Conservation (phyloP, 1,284 basidiomycete genomes). For the Irpex sp. region DNA sequence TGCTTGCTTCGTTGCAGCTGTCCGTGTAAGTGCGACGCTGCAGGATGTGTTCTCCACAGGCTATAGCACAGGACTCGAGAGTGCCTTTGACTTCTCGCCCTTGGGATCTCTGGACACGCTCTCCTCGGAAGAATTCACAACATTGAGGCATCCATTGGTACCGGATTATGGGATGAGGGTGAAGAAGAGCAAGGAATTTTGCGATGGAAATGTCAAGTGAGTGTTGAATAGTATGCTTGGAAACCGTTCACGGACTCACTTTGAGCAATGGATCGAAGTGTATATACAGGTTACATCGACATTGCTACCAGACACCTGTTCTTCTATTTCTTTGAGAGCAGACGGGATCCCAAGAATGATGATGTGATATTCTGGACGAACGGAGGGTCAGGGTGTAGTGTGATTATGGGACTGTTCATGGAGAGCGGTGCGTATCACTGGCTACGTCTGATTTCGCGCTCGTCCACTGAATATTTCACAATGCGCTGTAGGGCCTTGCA, state of each 20-base stretch:
- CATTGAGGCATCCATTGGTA: constrained; percentile 45
- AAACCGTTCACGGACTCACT: background rate
- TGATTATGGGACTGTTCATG: constrained; percentile 58
- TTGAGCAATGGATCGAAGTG: constrained; percentile 16
- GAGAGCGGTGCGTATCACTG: constrained; percentile 41
- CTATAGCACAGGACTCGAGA: background rate
- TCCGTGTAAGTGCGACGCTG: background rate
- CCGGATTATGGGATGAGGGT: constrained; percentile 48
- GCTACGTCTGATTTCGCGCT: background rate
- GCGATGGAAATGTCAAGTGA: constrained; percentile 21
- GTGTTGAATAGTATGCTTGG: background rate
- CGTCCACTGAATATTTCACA: background rate
- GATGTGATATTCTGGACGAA: constrained; percentile 36
- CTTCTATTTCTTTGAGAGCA: constrained; percentile 73
- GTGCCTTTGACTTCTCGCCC: background rate
- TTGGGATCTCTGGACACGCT: constrained; percentile 18
- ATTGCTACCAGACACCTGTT: constrained; percentile 68
- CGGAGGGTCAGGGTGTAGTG: constrained; percentile 45
- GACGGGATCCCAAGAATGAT: constrained; percentile 30
- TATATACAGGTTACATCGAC: constrained; percentile 59
- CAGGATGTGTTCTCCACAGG: background rate
- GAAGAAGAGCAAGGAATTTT: constrained; percentile 28
- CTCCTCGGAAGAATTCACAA: constrained; percentile 36
- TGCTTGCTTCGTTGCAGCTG: background rate
- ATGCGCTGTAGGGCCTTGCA: constrained; percentile 38